Evolutionary conservation across 1,139 yeast species (phyloP).

Genomic region (Blastobotrys proliferans): DNA sequence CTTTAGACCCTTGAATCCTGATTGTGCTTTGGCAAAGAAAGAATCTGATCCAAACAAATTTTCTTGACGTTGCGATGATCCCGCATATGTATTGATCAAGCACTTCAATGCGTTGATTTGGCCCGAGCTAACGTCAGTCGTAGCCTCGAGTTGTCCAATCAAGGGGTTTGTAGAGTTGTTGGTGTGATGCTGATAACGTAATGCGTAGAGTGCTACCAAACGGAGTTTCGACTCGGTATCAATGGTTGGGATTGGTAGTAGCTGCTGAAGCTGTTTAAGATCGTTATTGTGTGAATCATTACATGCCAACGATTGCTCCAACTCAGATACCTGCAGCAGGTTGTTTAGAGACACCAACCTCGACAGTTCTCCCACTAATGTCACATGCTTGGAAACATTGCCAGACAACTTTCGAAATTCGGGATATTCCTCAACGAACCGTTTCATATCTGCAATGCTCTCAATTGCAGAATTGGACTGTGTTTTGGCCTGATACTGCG

Average conservation of each 20-base stretch:
- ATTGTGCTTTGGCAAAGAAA: slow-evolving; percentile 41
- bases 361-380: slow-evolving; percentile 81
- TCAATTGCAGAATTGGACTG: slow-evolving; percentile 67
- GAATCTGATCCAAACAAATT: slow-evolving; percentile 42
- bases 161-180: slow-evolving; percentile 40
- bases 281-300: slow-evolving; percentile 54
- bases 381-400: slow-evolving; percentile 90
- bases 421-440: slow-evolving; percentile 86
- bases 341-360: slow-evolving; percentile 53
- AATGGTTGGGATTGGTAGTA: slow-evolving; percentile 37
- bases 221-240: slow-evolving; percentile 46
- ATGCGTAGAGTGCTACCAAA: slow-evolving; percentile 65
- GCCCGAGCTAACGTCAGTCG: slow-evolving; percentile 18
- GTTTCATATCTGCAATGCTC: slow-evolving; percentile 82
- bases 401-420: slow-evolving; percentile 84
- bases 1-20: slow-evolving; percentile 42
- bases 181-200: slow-evolving; percentile 55
- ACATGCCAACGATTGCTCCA: slow-evolving; percentile 81
- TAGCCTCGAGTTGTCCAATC: slow-evolving; percentile 37
- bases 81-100: slow-evolving; percentile 36
- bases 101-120: slow-evolving; percentile 24
- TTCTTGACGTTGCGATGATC: slow-evolving; percentile 43
- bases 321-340: slow-evolving; percentile 82
- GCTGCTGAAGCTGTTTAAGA: slow-evolving; percentile 43
- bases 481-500: slow-evolving; percentile 75